Conservation (phyloP, 768 basidiomycete species). For the Tephrocybe sp. region DNA sequence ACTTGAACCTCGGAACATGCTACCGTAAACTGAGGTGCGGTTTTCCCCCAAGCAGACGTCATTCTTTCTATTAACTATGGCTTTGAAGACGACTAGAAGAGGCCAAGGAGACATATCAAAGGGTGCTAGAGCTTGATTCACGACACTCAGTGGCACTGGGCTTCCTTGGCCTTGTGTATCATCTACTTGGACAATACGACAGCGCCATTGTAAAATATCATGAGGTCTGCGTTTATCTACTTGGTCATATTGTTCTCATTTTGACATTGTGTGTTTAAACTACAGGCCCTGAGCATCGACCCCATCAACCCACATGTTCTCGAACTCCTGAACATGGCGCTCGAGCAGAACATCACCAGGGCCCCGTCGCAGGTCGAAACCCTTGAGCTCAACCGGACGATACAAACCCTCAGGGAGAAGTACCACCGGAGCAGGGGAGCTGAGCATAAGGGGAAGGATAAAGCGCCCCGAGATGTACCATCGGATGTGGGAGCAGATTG, state of each 20-base stretch:
- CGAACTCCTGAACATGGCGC: conserved; percentile 77
- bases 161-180: conserved; percentile 86
- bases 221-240: conserved; percentile 52
- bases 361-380: conserved; percentile 20
- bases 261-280: not conserved
- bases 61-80: conserved; percentile 1
- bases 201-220: conserved; percentile 89
- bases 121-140: conserved; percentile 86
- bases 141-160: conserved; percentile 77
- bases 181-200: conserved; percentile 69
- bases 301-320: conserved; percentile 80
- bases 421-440: conserved; percentile 23
- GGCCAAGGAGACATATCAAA: conserved; percentile 71
- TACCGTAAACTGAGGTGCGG: conserved; percentile 76
- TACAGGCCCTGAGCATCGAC: conserved; percentile 73
- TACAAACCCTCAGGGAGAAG: not conserved
- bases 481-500: conserved; percentile 13
- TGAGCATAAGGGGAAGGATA: conserved; percentile 28
- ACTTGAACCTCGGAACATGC: conserved; percentile 90
- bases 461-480: conserved; percentile 18
- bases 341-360: conserved; percentile 45
- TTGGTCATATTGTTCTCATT: not conserved
- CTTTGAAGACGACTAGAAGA: conserved; percentile 48
- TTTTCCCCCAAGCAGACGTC: not conserved
- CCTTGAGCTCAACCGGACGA: conserved; percentile 13